Evolutionary conservation across 768 basidiomycete species (phyloP).

Genomic region (Kwoniella dejecticola): DNA sequence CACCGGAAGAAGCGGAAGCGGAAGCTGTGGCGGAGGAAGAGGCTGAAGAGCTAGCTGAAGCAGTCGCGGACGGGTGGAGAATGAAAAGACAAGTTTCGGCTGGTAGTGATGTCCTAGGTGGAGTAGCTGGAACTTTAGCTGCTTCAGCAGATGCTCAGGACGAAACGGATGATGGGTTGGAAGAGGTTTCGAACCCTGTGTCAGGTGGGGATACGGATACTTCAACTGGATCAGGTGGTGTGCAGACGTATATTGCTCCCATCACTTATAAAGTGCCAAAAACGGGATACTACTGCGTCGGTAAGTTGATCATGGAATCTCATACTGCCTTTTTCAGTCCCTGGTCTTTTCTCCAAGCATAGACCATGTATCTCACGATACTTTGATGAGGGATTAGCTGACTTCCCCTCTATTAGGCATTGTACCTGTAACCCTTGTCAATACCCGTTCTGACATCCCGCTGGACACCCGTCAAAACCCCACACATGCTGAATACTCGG

Average conservation of each 20-base stretch:
- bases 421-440: slow-evolving; percentile 82
- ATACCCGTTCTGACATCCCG: slow-evolving; percentile 52
- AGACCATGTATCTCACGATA: background rate
- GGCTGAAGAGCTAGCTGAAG: slow-evolving; percentile 21
- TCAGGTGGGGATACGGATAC: background rate
- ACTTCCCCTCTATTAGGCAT: slow-evolving; percentile 61
- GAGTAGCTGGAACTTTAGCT: background rate
- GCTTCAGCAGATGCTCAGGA: background rate
- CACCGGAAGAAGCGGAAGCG: slow-evolving; percentile 5
- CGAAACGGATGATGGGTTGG: background rate
- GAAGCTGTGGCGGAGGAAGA: slow-evolving; percentile 27
- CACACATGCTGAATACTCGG: slow-evolving; percentile 76
- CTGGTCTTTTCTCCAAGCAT: no score
- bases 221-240: slow-evolving; percentile 4
- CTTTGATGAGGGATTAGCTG: background rate
- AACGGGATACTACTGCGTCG: slow-evolving; percentile 95
- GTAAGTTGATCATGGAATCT: slow-evolving; percentile 60
- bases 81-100: slow-evolving; percentile 13
- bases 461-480: slow-evolving; percentile 58
- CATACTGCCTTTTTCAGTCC: no score
- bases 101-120: slow-evolving; percentile 19
- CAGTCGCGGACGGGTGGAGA: slow-evolving; percentile 14
- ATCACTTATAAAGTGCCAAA: slow-evolving; percentile 80
- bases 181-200: slow-evolving; percentile 12
- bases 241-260: slow-evolving; percentile 63